phyloP scores from a whole-genome alignment of 2,329 filamentous ascomycete genomes.

The Penicillium sp. region DNA sequence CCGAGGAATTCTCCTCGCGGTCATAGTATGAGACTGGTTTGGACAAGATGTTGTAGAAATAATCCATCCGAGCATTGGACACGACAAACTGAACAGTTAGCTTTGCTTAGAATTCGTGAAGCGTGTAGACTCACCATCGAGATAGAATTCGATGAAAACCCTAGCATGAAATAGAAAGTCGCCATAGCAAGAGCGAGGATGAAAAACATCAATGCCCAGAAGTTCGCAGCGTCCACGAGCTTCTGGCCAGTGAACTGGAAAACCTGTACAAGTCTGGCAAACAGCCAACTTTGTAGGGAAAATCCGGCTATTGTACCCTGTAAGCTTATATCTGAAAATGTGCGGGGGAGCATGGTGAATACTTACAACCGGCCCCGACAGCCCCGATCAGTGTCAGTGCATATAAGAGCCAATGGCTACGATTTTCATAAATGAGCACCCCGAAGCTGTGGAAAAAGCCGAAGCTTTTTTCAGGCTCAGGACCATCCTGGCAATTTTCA shows the following conservation, averaged over 20 bases:
- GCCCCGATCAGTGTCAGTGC: not conserved
- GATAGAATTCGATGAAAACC: conserved; percentile 48
- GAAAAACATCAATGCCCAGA: conserved; percentile 59
- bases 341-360: not conserved
- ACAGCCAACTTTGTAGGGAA: conserved; percentile 45
- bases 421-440: not conserved
- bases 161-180: conserved; percentile 48
- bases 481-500: not conserved
- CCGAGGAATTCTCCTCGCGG: conserved; percentile 48
- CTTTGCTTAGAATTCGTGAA: conserved; percentile 6
- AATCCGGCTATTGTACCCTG: conserved; percentile 23
- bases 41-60: conserved; percentile 38
- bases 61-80: conserved; percentile 39
- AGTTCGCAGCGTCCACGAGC: conserved; percentile 47
- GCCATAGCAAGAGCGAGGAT: conserved; percentile 52
- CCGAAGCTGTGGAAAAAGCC: not conserved
- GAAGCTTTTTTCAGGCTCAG: not conserved
- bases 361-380: conserved; percentile 7
- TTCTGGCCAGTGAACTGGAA: conserved; percentile 46
- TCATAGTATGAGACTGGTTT: conserved; percentile 48
- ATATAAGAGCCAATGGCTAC: conserved; percentile 5
- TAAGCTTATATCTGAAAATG: not conserved
- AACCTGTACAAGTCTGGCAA: conserved; percentile 50
- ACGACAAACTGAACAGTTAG: conserved; percentile 30
- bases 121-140: conserved; percentile 41